phyloP scores from a whole-genome alignment of 352 stramenopile species.

The Globisporangium irregulare region DNA sequence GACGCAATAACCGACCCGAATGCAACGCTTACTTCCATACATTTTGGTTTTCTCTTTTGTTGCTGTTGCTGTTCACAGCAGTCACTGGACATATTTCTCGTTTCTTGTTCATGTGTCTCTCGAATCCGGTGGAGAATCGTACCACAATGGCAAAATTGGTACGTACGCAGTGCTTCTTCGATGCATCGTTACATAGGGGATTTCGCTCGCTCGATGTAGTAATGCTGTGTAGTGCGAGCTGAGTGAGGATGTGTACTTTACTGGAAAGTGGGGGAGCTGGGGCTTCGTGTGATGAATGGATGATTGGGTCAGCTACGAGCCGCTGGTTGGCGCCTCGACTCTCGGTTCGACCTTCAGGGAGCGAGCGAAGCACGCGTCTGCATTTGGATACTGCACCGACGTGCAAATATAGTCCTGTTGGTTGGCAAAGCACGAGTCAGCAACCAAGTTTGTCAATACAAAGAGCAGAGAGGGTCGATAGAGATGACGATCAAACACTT shows the following conservation, averaged over 20 bases:
- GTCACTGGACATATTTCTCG: neutral
- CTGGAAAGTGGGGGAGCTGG: conserved; percentile 1
- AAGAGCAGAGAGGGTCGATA: no score
- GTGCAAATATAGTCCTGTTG: conserved; percentile 74
- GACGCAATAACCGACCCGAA: neutral
- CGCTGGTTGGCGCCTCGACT: conserved; percentile 40
- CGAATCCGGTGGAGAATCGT: neutral
- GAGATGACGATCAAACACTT: conserved; percentile 12
- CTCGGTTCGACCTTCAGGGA: conserved; percentile 83
- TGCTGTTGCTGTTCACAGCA: conserved; percentile 9
- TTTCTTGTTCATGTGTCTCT: conserved; percentile 1
- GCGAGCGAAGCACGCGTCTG: conserved; percentile 74
- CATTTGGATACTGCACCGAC: conserved; percentile 51
- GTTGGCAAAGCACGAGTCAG: neutral
- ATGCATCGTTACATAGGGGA: neutral
- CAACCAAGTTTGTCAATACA: no score
- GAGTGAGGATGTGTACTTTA: neutral
- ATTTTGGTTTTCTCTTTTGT: neutral
- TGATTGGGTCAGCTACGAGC: conserved; percentile 3
- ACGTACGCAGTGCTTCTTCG: neutral
- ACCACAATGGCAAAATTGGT: conserved; percentile 6
- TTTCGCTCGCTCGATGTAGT: neutral
- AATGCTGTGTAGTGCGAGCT: neutral
- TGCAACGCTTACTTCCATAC: conserved; percentile 7
- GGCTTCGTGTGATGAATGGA: neutral